Conservation (phyloP, 2,329 filamentous ascomycete genomes). For the Lecanicillium sp. region DNA sequence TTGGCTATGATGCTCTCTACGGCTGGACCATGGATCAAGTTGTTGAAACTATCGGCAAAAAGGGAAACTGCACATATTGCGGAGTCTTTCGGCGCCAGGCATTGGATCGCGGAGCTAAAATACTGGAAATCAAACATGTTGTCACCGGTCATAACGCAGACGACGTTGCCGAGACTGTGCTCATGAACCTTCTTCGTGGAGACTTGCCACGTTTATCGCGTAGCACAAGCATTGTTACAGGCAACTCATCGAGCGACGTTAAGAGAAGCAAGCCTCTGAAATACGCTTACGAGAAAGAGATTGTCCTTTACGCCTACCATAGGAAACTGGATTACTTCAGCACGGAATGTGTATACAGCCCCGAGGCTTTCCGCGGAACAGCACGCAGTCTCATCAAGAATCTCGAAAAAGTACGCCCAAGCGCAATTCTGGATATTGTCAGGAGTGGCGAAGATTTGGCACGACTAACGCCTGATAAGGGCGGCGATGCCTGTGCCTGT, state of each 20-base stretch:
- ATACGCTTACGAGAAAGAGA: conserved; percentile 98
- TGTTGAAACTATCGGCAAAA: conserved; percentile 91
- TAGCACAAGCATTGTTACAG: conserved; percentile 84
- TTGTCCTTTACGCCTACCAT: conserved; percentile 94
- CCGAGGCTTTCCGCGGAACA: conserved; percentile 90
- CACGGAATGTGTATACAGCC: conserved; percentile 97
- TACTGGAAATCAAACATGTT: conserved; percentile 81
- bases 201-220: conserved; percentile 81
- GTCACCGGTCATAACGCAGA: conserved; percentile 98
- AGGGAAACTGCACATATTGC: conserved; percentile 98
- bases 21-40: conserved; percentile 99
- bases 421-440: conserved; percentile 91
- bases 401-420: conserved; percentile 83
- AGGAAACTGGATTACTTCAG: conserved; percentile 97
- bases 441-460: conserved; percentile 96
- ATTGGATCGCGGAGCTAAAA: conserved; percentile 82
- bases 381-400: conserved; percentile 91
- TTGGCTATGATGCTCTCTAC: conserved; percentile 89
- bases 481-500: conserved; percentile 25
- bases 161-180: conserved; percentile 90
- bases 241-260: conserved; percentile 70
- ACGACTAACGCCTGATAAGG: conserved; percentile 45
- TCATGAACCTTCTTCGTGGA: conserved; percentile 93
- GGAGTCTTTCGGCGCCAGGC: conserved; percentile 94
- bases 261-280: conserved; percentile 95